phyloP scores from a whole-genome alignment of 176 grass and related monocot species.

The Poa pratensis region DNA sequence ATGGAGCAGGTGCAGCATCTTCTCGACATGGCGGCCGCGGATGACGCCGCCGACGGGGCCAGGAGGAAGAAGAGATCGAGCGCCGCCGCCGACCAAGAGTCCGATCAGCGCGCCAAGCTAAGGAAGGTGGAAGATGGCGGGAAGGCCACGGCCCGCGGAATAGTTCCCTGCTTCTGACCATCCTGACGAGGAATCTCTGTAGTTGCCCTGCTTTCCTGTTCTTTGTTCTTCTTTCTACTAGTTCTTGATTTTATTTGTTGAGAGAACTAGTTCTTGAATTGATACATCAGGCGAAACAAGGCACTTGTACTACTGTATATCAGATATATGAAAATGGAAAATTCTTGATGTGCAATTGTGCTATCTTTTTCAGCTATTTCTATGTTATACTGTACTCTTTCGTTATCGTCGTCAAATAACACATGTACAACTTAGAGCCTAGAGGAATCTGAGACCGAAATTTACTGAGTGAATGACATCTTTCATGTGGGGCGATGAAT shows the following conservation, averaged over 20 bases:
- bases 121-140: neutral
- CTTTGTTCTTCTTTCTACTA: neutral
- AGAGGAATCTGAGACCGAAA: neutral
- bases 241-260: neutral
- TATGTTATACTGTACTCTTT: neutral
- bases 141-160: neutral
- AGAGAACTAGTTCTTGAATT: neutral
- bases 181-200: neutral
- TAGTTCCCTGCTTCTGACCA: neutral
- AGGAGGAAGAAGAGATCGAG: slow-evolving; percentile 33
- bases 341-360: neutral
- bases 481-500: neutral
- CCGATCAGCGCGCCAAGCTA: neutral
- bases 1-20: slow-evolving; percentile 34
- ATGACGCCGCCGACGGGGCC: neutral
- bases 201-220: neutral
- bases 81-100: neutral
- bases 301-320: neutral
- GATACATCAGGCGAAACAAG: neutral
- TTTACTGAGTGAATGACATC: neutral
- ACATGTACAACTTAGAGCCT: neutral
- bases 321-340: neutral
- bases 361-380: neutral
- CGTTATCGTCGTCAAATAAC: no score
- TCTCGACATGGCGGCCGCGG: slow-evolving; percentile 32